Evolutionary conservation across 2,329 filamentous ascomycete genomes (phyloP), one percentile per base, ranked within the genome.

Genomic region (Gaeumannomyces tritici): DNA sequence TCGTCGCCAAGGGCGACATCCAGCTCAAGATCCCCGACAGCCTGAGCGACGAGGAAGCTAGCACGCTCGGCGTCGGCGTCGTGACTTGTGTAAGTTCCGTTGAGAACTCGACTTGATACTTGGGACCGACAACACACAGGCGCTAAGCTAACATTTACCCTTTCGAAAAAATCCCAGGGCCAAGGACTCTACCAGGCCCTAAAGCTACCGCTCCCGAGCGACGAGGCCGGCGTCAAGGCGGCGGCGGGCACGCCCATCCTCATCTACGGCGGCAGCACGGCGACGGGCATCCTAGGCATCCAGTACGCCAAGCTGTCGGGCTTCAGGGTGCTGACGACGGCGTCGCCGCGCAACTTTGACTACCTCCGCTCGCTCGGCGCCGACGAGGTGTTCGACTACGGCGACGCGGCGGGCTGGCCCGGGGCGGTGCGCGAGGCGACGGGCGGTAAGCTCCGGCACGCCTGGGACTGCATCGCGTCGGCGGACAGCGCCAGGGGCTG

Each of bases 241-340:
- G 73, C 77, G 7, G 62, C 70, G 33, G 70, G 72, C n/a, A 68
- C 74, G 55, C 72, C 76, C 0, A 66, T 80, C 55, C 66, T 80
- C 27, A 77, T 79, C 64, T 79, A 80, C 62, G 79, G 77, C 55
- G 77, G 76, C 21, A 80, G 80, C 70, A 85, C 80, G 12, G 83
- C 82, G 2, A 83, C 83, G 0, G 80, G 79, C 69, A 80, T 83
- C 57, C 79, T 83, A 62, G 78, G 71, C 6, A 77, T 80, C 65
- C 77, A 79, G 67, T 76, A 69, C 64, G 76, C 76, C 62, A 76
- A 75, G 65, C 68, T 73, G n/a, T 75, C 75, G 8, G 77, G 75
- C 6, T 73, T 73, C 42, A 70, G 64, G 18, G 75, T 79, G 12
- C 68, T 77, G 18, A 67, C 77, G 0, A 79, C 77, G 0, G 67